phyloP scores from a whole-genome alignment of 2,329 filamentous ascomycete species.

The Pezicula carpinea region DNA sequence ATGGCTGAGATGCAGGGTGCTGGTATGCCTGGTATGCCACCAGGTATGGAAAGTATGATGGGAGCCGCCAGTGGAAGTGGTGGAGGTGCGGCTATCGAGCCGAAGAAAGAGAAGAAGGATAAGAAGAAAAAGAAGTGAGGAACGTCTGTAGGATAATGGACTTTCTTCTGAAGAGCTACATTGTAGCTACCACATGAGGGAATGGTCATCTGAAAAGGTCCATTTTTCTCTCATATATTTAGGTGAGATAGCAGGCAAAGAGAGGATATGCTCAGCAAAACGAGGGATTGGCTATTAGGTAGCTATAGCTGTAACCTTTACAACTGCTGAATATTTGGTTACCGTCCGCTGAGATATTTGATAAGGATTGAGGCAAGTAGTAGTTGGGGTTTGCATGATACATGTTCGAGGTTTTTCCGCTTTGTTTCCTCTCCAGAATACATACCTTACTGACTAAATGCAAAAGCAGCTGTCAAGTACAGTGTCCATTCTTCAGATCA shows the following conservation, averaged over 20 bases:
- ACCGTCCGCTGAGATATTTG: no score
- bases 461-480: no score
- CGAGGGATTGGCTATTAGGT: neutral
- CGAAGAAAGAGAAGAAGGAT: slow-evolving; percentile 47
- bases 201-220: slow-evolving; percentile 2
- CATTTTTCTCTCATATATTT: neutral
- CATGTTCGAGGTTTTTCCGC: no score
- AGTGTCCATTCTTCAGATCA: no score
- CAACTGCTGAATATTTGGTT: no score
- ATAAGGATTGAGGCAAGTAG: no score
- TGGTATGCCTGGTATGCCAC: slow-evolving; percentile 34
- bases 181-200: neutral
- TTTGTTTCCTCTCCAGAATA: no score
- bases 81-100: slow-evolving; percentile 30
- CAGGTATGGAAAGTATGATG: slow-evolving; percentile 41
- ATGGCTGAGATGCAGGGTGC: slow-evolving; percentile 78
- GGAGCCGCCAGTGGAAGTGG: slow-evolving; percentile 22
- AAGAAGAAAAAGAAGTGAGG: slow-evolving; percentile 23
- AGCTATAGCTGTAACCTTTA: neutral
- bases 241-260: no score
- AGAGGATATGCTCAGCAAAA: neutral
- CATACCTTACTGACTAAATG: no score
- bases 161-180: neutral
- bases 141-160: neutral
- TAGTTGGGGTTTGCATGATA: no score